Evolutionary conservation across 2,329 filamentous ascomycete genomes (phyloP), one percentile per base, ranked within the genome.

Genomic region (Hypoxylon sp.): DNA sequence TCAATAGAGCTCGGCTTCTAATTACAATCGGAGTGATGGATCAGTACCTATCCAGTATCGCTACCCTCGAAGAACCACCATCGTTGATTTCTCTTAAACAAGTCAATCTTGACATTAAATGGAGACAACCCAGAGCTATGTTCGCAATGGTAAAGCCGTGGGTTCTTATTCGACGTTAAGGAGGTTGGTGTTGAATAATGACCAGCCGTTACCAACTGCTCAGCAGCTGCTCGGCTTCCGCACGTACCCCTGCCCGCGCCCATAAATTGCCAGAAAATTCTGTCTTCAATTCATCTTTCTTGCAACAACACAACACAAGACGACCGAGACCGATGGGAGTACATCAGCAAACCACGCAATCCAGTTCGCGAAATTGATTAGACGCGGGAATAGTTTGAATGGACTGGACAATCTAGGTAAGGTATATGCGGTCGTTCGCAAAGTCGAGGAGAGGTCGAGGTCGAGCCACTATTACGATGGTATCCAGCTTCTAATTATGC

Each of bases 401-500:
- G 47, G 26, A 28, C 15, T 34, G 30, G 34, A 13, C 6, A n/a
- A 28, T 15, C 19, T n/a, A 47, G 44, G 44, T 47, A 47, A 28
- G 44, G 24, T 3, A 3, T 47, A 3, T 24, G 22, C 6, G 11
- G 26, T 6, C 26, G 1, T 28, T 15, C 11, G 11, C 3, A 4
- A 34, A 4, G 10, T 11, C 3, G 13, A 15, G 11, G 13, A 32
- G 30, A 13, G 11, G 11, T 13, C 32, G 3, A 15, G 32, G 10
- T 34, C 32, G 32, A 4, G 32, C 15, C 32, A 34, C 11, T 4
- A n/a, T n/a, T 13, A 32, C 30, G 30, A 32, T 10, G 30, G 11
- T 32, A 17, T 41, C 22, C 64, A 74, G 85, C 86, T 88, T 88
- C 85, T 79, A 85, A 80, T 80, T 79, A 81, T 85, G 86, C 86